Percentiles rank a stretch among this genome's conserved stretches.
Evolutionary conservation across 176 grass and related monocot genomes (phyloP).

Genomic region (Phoenix roebelenii): DNA sequence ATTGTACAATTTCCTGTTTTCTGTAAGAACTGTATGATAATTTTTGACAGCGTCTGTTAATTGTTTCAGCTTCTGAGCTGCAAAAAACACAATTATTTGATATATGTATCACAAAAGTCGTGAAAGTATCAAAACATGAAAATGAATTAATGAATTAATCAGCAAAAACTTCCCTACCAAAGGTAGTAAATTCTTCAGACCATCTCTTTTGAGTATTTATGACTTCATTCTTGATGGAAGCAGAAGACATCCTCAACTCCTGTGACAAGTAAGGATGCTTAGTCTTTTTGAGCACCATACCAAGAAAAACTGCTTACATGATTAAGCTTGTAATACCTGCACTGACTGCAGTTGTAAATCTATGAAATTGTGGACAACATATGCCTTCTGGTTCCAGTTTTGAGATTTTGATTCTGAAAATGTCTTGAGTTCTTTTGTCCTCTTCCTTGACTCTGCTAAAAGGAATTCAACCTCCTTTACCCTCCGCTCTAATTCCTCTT

Average conservation of each 20-base stretch:
- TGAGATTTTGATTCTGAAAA: slow-evolving; percentile 33
- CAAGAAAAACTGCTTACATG: slow-evolving; percentile 3
- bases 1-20: slow-evolving; percentile 12
- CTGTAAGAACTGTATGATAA: slow-evolving; percentile 5
- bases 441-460: slow-evolving; percentile 37
- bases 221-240: slow-evolving; percentile 66
- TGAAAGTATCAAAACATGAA: background rate
- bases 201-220: slow-evolving; percentile 40
- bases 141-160: slow-evolving; percentile 2
- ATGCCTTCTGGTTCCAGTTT: slow-evolving; percentile 32
- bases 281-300: background rate
- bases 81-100: background rate
- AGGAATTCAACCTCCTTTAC: slow-evolving; percentile 36
- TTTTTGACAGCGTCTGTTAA: background rate
- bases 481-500: slow-evolving; percentile 19
- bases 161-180: slow-evolving; percentile 29
- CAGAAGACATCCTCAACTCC: slow-evolving; percentile 67
- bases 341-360: slow-evolving; percentile 33
- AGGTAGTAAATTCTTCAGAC: slow-evolving; percentile 43
- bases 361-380: slow-evolving; percentile 22
- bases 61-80: background rate
- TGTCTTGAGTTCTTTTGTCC: slow-evolving; percentile 31
- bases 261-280: slow-evolving; percentile 20
- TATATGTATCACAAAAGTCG: background rate
- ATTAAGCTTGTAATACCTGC: slow-evolving; percentile 33